Conservation (phyloP, 768 basidiomycete species). For the Mrakia gelida region DNA sequence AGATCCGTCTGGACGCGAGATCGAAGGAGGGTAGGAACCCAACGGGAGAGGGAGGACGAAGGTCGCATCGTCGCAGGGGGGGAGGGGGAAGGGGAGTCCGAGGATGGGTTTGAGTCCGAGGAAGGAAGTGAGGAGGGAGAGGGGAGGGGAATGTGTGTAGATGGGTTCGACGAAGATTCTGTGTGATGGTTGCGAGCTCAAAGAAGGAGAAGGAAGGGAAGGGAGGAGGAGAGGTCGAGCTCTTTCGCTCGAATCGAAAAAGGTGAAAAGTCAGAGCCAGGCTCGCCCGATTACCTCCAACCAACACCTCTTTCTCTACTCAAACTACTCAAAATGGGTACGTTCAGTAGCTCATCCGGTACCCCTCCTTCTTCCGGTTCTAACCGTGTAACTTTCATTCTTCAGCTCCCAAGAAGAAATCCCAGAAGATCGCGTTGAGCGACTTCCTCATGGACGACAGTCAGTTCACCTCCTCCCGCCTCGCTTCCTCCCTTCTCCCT, state of each 20-base stretch:
- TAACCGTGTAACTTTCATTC: neutral
- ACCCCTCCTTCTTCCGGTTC: neutral
- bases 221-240: neutral
- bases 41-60: neutral
- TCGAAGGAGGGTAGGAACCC: neutral
- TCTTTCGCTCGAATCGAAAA: neutral
- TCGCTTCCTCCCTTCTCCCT: constrained; percentile 34
- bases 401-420: constrained; percentile 82
- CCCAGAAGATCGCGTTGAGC: constrained; percentile 85
- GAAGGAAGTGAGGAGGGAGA: neutral
- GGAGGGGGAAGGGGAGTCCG: neutral
- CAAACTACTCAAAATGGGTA: constrained; percentile 3
- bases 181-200: neutral
- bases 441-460: constrained; percentile 85
- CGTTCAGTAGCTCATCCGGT: neutral
- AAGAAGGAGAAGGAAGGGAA: neutral
- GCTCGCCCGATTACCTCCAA: neutral
- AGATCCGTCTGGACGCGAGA: neutral
- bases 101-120: neutral
- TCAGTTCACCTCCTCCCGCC: constrained; percentile 51
- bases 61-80: constrained; percentile 9
- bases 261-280: neutral
- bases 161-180: neutral
- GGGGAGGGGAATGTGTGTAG: neutral
- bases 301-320: neutral